These are phyloP conservation scores for Bisporella sp. DNA, from an alignment of 2,329 filamentous ascomycete genomes.

Conservation along the genomic window DNA sequence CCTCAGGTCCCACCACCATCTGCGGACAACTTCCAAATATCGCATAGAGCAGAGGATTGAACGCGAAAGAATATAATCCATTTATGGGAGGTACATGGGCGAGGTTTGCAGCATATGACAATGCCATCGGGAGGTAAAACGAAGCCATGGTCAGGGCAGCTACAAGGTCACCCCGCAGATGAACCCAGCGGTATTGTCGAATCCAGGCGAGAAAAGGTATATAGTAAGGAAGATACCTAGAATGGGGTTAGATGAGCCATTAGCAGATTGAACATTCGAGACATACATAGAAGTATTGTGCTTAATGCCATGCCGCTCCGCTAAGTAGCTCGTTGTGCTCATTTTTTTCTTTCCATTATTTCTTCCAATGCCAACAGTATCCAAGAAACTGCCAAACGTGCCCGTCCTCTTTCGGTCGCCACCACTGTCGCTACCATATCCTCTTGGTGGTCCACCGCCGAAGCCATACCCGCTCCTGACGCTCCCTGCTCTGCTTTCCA, in stretches of 20 bases:
- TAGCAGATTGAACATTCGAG: background rate
- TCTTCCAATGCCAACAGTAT: slow-evolving; percentile 17
- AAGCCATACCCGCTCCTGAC: slow-evolving; percentile 18
- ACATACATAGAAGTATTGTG: slow-evolving; percentile 68
- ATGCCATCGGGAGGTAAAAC: slow-evolving; percentile 95
- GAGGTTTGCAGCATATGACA: slow-evolving; percentile 88
- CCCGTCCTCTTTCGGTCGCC: slow-evolving; percentile 14
- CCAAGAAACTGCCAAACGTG: slow-evolving; percentile 18
- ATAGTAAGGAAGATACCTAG: slow-evolving; percentile 86
- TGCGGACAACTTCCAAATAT: slow-evolving; percentile 85
- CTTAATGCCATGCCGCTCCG: slow-evolving; percentile 65
- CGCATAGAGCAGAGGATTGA: slow-evolving; percentile 87
- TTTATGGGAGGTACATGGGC: slow-evolving; percentile 90
- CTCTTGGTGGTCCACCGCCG: slow-evolving; percentile 14
- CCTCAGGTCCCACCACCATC: slow-evolving; percentile 92
- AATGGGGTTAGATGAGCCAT: slow-evolving; percentile 7
- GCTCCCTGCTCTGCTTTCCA: slow-evolving; percentile 31
- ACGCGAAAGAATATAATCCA: slow-evolving; percentile 88
- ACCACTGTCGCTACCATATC: slow-evolving; percentile 3
- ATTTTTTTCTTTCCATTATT: slow-evolving; percentile 48
- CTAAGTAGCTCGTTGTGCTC: slow-evolving; percentile 65
- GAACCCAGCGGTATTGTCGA: slow-evolving; percentile 74
- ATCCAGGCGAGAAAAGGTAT: slow-evolving; percentile 89
- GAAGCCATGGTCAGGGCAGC: slow-evolving; percentile 95
- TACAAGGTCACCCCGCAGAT: slow-evolving; percentile 77